These are phyloP conservation scores for Colletotrichum sp. DNA, from an alignment of 2,329 filamentous ascomycete species.

Conservation along the genomic window DNA sequence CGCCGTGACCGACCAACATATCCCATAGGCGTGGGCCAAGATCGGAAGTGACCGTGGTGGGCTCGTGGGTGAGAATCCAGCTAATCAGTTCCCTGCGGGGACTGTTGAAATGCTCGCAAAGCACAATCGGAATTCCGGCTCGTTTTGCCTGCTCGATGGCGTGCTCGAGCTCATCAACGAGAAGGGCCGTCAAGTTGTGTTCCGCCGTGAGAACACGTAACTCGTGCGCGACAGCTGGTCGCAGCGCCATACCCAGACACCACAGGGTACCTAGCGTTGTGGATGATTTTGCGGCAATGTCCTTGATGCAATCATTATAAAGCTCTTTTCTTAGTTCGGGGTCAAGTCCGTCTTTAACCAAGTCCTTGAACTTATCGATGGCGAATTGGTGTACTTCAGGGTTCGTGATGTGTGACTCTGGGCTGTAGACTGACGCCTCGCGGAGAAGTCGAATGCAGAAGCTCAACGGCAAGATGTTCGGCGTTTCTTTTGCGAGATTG, in stretches of 20 bases:
- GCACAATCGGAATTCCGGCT: conserved; percentile 46
- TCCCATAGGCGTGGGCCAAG: conserved; percentile 74
- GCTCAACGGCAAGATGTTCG: conserved; percentile 51
- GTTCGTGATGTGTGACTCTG: conserved; percentile 60
- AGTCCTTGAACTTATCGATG: conserved; percentile 61
- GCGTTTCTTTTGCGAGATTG: conserved; percentile 34
- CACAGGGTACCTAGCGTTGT: conserved; percentile 77
- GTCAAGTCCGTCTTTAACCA: conserved; percentile 63
- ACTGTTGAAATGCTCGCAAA: conserved; percentile 52
- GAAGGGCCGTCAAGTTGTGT: conserved; percentile 65
- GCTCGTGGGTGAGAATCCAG: conserved; percentile 64
- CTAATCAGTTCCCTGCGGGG: conserved; percentile 64
- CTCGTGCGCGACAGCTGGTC: conserved; percentile 51
- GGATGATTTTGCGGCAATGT: conserved; percentile 67
- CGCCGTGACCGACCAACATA: conserved; percentile 69
- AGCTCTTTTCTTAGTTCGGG: conserved; percentile 63
- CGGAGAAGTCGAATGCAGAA: conserved; percentile 71
- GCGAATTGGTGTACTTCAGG: conserved; percentile 70
- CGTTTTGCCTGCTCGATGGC: conserved; percentile 48
- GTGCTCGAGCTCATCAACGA: conserved; percentile 70
- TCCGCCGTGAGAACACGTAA: conserved; percentile 63
- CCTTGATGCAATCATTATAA: conserved; percentile 69
- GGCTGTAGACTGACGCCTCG: conserved; percentile 66
- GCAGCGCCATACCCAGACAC: conserved; percentile 60
- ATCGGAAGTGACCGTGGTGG: conserved; percentile 65